Percentiles rank a stretch among this genome's conserved stretches.
These are phyloP conservation scores for Phalaenopsis equestris DNA, from an alignment of 106 monocot species.

Conservation along the genomic window DNA sequence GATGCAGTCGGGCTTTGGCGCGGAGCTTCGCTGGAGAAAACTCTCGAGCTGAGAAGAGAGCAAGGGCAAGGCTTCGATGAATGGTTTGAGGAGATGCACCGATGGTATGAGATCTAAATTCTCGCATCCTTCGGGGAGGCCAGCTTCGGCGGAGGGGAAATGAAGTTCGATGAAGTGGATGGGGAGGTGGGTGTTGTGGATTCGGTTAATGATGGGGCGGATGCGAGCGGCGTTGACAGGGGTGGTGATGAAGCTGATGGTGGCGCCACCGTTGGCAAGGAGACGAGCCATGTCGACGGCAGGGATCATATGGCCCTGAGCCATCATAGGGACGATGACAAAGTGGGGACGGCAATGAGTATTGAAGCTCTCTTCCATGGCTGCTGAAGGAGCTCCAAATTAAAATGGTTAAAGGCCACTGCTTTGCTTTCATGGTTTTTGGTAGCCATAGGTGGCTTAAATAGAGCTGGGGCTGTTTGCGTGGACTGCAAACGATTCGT, in stretches of 20 bases:
- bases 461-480: too few relatives aligned
- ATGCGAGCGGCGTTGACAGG: slow-evolving; percentile 14
- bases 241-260: slow-evolving; percentile 13
- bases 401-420: too few relatives aligned
- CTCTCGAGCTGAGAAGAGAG: not conserved
- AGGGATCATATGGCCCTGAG: slow-evolving; percentile 17
- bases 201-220: not conserved
- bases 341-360: not conserved
- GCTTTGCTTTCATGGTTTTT: too few relatives aligned
- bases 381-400: too few relatives aligned
- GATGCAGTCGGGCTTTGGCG: slow-evolving; percentile 17
- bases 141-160: slow-evolving; percentile 8
- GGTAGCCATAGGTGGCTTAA: too few relatives aligned
- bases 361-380: too few relatives aligned
- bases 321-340: slow-evolving; percentile 8
- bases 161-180: slow-evolving; percentile 10
- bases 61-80: not conserved
- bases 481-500: too few relatives aligned
- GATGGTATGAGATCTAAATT: slow-evolving; percentile 10
- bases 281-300: slow-evolving; percentile 15
- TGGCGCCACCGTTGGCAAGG: slow-evolving; percentile 1
- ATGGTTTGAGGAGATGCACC: not conserved
- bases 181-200: not conserved
- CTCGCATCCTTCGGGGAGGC: slow-evolving; percentile 10
- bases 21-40: slow-evolving; percentile 2